Conservation (phyloP, 176 grass and related monocot genomes). For the Thalia dealbata region DNA sequence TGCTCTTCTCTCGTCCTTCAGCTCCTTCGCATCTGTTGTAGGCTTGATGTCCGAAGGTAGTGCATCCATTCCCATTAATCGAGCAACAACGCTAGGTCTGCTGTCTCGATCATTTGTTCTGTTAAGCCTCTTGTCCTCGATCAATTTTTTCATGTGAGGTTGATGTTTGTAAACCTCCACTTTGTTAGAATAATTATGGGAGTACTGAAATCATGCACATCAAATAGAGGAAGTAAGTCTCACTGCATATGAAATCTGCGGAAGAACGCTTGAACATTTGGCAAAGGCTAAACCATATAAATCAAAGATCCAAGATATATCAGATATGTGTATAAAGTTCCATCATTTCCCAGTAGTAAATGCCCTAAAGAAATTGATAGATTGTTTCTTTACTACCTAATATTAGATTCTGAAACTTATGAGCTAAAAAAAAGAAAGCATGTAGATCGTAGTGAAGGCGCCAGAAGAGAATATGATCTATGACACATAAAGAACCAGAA, state of each 20-base stretch:
- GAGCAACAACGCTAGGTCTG: constrained; percentile 66
- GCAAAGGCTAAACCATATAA: background rate
- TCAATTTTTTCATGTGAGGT: constrained; percentile 39
- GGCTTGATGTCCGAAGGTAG: constrained; percentile 37
- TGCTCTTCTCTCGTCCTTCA: constrained; percentile 14
- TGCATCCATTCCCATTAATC: constrained; percentile 91
- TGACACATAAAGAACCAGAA: background rate
- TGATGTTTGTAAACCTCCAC: constrained; percentile 16
- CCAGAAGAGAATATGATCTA: too few relatives aligned
- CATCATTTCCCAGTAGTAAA: background rate
- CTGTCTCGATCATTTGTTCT: constrained; percentile 34
- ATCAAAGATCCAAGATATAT: background rate
- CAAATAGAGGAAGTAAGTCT: constrained; percentile 1
- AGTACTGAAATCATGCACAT: constrained; percentile 41
- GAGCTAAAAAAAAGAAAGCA: too few relatives aligned
- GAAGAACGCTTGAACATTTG: background rate
- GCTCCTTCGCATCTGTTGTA: constrained; percentile 14
- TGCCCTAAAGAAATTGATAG: background rate
- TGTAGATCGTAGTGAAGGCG: too few relatives aligned
- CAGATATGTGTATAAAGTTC: too few relatives aligned
- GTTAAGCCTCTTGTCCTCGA: constrained; percentile 44
- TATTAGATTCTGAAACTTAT: background rate
- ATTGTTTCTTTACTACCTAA: background rate
- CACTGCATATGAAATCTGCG: background rate
- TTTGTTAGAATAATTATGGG: constrained; percentile 37